Evolutionary conservation across 306 rosid genomes (phyloP).

Genomic region (Oemleria cerasiformis): DNA sequence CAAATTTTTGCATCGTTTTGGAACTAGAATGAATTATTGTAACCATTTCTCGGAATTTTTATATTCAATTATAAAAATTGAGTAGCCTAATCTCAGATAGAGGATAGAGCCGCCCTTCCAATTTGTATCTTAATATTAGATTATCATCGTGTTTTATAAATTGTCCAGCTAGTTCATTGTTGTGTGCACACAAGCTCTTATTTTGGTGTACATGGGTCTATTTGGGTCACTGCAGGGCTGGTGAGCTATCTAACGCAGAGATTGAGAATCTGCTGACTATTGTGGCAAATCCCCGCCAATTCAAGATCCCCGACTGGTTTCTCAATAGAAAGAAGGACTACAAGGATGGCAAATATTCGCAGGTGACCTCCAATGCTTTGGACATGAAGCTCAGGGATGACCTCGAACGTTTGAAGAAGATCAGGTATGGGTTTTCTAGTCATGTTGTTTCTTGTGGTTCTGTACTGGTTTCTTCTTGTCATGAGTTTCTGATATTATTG

Average conservation of each 20-base stretch:
- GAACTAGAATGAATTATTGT: background rate
- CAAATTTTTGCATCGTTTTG: background rate
- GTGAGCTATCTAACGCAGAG: constrained; percentile 58
- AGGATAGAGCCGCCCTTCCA: background rate
- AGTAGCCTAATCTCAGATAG: background rate
- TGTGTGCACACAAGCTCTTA: background rate
- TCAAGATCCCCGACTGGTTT: constrained; percentile 81
- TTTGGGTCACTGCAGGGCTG: constrained; percentile 46
- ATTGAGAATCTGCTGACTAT: constrained; percentile 59
- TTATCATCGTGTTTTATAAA: background rate
- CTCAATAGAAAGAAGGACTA: constrained; percentile 76
- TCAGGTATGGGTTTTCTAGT: constrained; percentile 43
- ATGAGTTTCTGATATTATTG: background rate
- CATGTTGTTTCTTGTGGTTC: too few relatives aligned
- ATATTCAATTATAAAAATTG: background rate
- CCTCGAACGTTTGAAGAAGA: constrained; percentile 87
- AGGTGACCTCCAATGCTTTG: constrained; percentile 68
- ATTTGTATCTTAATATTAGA: background rate
- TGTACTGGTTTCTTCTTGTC: background rate
- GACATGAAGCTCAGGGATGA: constrained; percentile 90
- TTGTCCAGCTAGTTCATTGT: background rate
- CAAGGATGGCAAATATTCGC: constrained; percentile 71
- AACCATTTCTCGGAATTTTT: background rate
- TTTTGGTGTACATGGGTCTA: background rate
- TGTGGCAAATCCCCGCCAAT: constrained; percentile 63